Evolutionary conservation across 305 asterid species (phyloP).

Genomic region (Coffea humblotiana): DNA sequence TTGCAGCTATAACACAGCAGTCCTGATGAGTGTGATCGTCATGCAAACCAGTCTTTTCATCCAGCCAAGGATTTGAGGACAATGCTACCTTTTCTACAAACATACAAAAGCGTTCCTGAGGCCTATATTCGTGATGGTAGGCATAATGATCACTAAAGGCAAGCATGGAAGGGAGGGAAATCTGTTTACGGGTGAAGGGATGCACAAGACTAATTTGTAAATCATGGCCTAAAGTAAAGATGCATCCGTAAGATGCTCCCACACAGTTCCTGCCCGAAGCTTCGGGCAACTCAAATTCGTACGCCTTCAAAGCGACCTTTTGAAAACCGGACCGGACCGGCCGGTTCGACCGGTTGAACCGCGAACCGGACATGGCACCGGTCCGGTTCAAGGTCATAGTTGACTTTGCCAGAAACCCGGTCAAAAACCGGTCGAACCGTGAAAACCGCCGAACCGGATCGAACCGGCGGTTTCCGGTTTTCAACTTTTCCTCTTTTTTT

Average conservation of each 20-base stretch:
- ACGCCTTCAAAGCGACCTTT: neutral
- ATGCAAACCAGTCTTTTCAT: neutral
- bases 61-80: neutral
- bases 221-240: neutral
- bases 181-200: neutral
- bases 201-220: neutral
- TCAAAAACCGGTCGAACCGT: no score
- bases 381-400: no score
- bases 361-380: no score
- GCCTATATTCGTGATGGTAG: neutral
- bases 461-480: no score
- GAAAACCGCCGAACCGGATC: no score
- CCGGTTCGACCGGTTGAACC: no score
- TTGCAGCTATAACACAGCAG: neutral
- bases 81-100: neutral
- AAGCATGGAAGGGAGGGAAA: neutral
- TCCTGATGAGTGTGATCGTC: neutral
- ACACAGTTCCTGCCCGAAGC: neutral
- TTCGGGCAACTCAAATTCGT: neutral
- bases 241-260: neutral
- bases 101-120: neutral
- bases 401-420: no score
- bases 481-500: no score
- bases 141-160: neutral
- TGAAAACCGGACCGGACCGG: no score